Conservation (phyloP, 2,329 filamentous ascomycete genomes). For the Nigrograna mackinnonii region DNA sequence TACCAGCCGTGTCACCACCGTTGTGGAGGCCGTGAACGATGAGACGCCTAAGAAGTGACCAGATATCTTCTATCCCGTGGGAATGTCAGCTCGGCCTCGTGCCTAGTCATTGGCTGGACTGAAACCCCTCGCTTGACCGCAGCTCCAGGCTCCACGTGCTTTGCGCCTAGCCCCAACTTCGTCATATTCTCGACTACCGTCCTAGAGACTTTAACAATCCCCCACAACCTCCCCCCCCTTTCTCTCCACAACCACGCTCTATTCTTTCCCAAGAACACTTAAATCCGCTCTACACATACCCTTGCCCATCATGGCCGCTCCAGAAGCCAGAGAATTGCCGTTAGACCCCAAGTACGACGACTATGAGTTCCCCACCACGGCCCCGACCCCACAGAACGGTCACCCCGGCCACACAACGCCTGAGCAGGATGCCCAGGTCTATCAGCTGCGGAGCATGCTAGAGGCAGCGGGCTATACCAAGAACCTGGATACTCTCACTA, state of each 20-base stretch:
- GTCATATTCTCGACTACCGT: constrained; percentile 21
- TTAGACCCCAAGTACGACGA: constrained; percentile 91
- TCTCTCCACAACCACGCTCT: not conserved
- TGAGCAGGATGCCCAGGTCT: constrained; percentile 86
- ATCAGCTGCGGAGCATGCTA: constrained; percentile 81
- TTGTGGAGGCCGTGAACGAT: no score
- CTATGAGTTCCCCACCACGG: constrained; percentile 87
- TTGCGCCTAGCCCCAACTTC: constrained; percentile 19
- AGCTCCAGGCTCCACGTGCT: constrained; percentile 30
- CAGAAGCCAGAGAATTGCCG: constrained; percentile 39
- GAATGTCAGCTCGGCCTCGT: no score
- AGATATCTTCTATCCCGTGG: no score
- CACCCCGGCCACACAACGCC: constrained; percentile 87
- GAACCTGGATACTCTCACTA: constrained; percentile 86
- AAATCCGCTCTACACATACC: constrained; percentile 1
- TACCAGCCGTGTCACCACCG: no score
- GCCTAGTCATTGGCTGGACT: no score
- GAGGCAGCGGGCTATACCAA: constrained; percentile 82
- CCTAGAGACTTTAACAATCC: not conserved
- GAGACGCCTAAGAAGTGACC: no score
- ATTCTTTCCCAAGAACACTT: constrained; percentile 1
- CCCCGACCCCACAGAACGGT: constrained; percentile 70
- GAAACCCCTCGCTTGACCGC: no score
- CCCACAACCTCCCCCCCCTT: not conserved
- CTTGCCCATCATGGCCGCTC: constrained; percentile 32